Evolutionary conservation across 2,329 filamentous ascomycete species (phyloP).

Genomic region (Madurella fahalii): DNA sequence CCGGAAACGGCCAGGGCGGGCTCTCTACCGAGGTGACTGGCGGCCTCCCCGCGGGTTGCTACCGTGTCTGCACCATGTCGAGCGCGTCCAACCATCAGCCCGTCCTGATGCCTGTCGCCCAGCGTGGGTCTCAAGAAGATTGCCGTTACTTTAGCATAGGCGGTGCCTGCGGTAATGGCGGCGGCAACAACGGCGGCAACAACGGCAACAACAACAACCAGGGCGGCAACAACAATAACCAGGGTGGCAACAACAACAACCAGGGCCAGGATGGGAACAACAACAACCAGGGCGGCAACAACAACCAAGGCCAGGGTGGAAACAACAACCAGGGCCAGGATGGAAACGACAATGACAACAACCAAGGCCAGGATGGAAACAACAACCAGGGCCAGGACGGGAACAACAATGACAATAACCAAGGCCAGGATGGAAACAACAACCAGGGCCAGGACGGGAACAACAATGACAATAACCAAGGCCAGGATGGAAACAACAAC

Average conservation of each 20-base stretch:
- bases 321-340: constrained; percentile 2
- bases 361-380: constrained; percentile 2
- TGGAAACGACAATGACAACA: constrained; percentile 33
- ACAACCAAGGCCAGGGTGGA: constrained; percentile 6
- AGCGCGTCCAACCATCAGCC: constrained; percentile 63
- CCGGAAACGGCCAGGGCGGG: constrained; percentile 51
- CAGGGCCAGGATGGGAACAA: constrained; percentile 21
- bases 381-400: not conserved
- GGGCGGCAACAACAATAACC: constrained; percentile 22
- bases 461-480: constrained; percentile 1
- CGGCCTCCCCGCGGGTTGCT: constrained; percentile 59
- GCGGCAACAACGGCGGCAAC: constrained; percentile 18
- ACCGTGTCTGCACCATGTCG: constrained; percentile 62
- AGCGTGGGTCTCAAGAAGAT: constrained; percentile 64
- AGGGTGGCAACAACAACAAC: constrained; percentile 16
- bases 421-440: not conserved
- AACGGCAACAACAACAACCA: constrained; percentile 23
- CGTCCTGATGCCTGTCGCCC: constrained; percentile 62
- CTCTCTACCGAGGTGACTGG: constrained; percentile 51
- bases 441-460: constrained; percentile 8
- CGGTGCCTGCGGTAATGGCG: constrained; percentile 23
- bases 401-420: not conserved
- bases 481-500: constrained; percentile 5
- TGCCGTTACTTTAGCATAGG: constrained; percentile 57
- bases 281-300: constrained; percentile 11